phyloP scores from a whole-genome alignment of 139 green algal genomes.

The Auxenochlorella pyrenoidosa region DNA sequence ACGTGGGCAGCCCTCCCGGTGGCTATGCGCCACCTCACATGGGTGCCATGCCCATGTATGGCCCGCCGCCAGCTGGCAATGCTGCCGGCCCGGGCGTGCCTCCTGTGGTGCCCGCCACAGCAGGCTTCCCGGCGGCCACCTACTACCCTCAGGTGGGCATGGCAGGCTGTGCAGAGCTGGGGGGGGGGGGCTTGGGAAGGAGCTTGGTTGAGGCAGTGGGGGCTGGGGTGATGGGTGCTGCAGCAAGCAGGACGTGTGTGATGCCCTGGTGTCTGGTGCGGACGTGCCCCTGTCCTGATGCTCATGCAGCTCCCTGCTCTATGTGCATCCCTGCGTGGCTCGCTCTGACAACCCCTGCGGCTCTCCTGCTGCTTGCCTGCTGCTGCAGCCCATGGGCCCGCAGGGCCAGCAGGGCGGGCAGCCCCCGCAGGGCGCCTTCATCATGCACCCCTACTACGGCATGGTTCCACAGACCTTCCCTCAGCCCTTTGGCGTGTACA shows the following conservation, averaged over 20 bases:
- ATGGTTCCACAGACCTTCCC: not conserved
- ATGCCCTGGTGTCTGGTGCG: too few relatives aligned
- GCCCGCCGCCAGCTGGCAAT: slow-evolving; percentile 1
- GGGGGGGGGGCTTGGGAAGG: too few relatives aligned
- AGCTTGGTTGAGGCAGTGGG: not conserved
- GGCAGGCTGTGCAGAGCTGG: not conserved
- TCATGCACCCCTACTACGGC: slow-evolving; percentile 24
- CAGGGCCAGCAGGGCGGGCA: not conserved
- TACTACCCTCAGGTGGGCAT: slow-evolving; percentile 14
- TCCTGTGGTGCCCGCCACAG: not conserved
- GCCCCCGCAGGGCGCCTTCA: not conserved
- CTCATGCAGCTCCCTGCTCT: not conserved
- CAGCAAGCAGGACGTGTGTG: not conserved
- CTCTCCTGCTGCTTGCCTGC: not conserved
- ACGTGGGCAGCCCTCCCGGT: not conserved
- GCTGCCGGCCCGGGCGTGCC: not conserved
- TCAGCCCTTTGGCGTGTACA: too few relatives aligned
- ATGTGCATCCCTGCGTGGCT: too few relatives aligned
- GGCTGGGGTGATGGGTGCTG: not conserved
- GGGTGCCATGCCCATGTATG: not conserved
- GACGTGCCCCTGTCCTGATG: too few relatives aligned
- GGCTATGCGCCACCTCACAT: not conserved
- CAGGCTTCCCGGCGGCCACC: not conserved
- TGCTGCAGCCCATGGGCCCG: not conserved
- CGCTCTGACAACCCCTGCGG: too few relatives aligned